Base-by-base conservation (phyloP, 2,329 filamentous ascomycete genomes). In the Neocucurbitaria cava region DNA sequence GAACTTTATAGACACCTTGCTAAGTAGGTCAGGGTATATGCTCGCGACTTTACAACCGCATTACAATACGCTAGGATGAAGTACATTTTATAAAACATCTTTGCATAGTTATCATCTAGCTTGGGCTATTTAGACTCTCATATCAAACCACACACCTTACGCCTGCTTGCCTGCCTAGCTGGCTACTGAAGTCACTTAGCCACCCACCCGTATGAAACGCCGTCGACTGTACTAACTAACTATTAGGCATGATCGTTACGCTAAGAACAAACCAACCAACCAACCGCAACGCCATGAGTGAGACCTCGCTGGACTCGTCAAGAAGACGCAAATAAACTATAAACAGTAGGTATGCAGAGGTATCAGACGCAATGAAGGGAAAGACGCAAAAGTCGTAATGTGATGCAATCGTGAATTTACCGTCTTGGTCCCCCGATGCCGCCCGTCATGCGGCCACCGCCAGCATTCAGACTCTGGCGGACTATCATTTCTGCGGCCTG, bases 401-500 rank as follows among this genome's bases (percentile, higher is more conserved):
- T n/a, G 46, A 43, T 40, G 26, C 39, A 49, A n/a, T n/a, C 48
- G n/a, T 36, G 31, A 35, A 7, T 48, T 31, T 55, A 60, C 39
- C 57, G 53, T 39, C 57, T 31, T 36, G 54, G 47, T 10, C 57
- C 65, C 7, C 60, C 61, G 46, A 54, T 57, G 13, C 65, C 59
- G 8, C 81, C 78, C 21, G 79, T 77, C 82, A 84, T 84, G 47
- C 82, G 76, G 31, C 81, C 81, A 23, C 70, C 80, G 33, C 83
- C 83, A 26, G 84, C 81, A 72, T 86, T 84, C 53, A 96, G 85
- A 78, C 94, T 98, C 79, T 97, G 93, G 73, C 90, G 87, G 49
- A 99, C 94, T 77, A 99, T 99, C 76, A 93, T 87, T 69, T 96
- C 93, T 3, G 95, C 95, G 0, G 94, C 94, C 17, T 92, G 91